Base-by-base conservation (phyloP, 768 basidiomycete species). In the Termitomyces bulborhizus region DNA sequence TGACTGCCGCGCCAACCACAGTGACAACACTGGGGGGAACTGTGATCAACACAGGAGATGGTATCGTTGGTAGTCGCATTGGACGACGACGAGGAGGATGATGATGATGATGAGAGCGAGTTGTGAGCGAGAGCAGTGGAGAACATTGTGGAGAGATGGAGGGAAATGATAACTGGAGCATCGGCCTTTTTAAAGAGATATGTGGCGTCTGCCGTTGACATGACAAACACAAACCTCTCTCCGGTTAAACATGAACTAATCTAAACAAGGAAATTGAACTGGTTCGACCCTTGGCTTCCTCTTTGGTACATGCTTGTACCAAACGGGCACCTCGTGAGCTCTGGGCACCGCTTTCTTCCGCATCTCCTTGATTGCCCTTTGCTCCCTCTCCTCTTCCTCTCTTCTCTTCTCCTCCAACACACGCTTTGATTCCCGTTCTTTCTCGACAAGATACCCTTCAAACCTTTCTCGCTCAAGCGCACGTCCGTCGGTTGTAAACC, bases 1-100 rank as follows among this genome's bases (percentile, higher is more conserved):
- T 80, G 78, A 56, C 73, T 65, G 39, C 85, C 85, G 62, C 86
- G 82, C 76, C 76, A 85, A 61, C 85, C 85, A 59, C 87, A 89
- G 67, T 87, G 85, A 76, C 85, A 87, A 72, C 87, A 89, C 67
- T 87, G 85, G 57, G 87, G 85, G n/a, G 81, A 75, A 73, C 78
- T 82, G 62, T 76, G 73, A 72, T 81, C 71, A 51, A 75, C 66
- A 36, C 71, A 65, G 47, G 70, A 58, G 57, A 60, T 21, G 21
- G 21, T 21, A 2, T 21, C 21, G 21, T 21, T 21, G 21, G 21
- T 52, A 57, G 69, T 32, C 41, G 37, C 54, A 16, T 4, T 29
- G 29, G 29, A 29, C 29, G 29, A 29, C 29, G 29, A 29, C 1
- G 29, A 29, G 29, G 29, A n/a, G n/a, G n/a, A n/a, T n/a, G n/a